phyloP scores from a whole-genome alignment of 768 basidiomycete species.

The Serpula lacrymans region DNA sequence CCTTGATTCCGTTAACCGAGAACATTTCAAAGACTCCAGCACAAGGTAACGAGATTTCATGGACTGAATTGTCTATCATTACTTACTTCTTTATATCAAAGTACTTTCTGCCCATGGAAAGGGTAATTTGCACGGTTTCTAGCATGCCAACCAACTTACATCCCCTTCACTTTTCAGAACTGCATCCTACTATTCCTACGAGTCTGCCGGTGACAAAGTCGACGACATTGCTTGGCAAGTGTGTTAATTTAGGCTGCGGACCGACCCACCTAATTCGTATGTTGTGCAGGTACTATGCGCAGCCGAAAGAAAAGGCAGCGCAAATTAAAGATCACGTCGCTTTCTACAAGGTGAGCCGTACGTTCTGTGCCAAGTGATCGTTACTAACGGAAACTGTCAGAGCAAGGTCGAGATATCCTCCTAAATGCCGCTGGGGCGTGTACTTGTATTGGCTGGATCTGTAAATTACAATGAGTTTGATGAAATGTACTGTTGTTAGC shows the following conservation, averaged over 20 bases:
- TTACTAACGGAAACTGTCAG: conserved; percentile 14
- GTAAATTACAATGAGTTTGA: too few relatives aligned
- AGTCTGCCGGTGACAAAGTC: conserved; percentile 43
- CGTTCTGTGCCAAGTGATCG: background rate
- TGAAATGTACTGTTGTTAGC: too few relatives aligned
- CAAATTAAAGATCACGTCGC: conserved; percentile 67
- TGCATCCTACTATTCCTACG: conserved; percentile 64
- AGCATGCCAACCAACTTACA: background rate
- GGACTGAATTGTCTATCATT: conserved; percentile 1
- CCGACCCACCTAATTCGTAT: background rate
- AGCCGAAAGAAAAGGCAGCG: conserved; percentile 52
- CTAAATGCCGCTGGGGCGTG: too few relatives aligned
- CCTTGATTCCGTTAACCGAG: conserved; percentile 44
- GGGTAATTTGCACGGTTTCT: conserved; percentile 41
- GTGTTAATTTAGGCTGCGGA: background rate
- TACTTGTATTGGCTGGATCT: too few relatives aligned
- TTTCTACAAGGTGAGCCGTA: conserved; percentile 65
- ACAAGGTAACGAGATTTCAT: conserved; percentile 41
- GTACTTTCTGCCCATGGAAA: conserved; percentile 67
- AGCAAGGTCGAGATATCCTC: conserved; percentile 40
- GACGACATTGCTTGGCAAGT: conserved; percentile 67
- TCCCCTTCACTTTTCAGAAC: conserved; percentile 32
- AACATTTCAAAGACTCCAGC: conserved; percentile 45
- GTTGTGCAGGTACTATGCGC: conserved; percentile 61
- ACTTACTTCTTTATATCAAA: conserved; percentile 16